Conservation (phyloP, 1,139 yeast genomes). For the Kurtzmaniella quercitrusa region DNA sequence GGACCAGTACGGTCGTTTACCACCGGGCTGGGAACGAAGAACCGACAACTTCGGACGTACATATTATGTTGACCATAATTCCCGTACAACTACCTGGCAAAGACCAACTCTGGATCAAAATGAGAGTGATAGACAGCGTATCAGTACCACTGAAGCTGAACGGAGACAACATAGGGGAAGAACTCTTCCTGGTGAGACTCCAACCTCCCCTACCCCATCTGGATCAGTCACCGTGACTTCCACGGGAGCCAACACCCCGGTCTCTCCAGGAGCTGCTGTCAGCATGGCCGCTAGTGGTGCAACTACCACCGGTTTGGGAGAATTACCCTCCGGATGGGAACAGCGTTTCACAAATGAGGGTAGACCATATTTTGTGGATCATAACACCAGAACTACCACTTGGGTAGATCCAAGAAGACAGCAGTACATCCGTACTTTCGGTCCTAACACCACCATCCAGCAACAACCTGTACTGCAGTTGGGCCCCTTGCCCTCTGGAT, state of each 20-base stretch:
- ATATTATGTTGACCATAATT: constrained; percentile 95
- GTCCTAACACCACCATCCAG: constrained; percentile 84
- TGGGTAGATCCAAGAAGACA: constrained; percentile 99
- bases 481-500: constrained; percentile 97
- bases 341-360: constrained; percentile 98
- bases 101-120: constrained; percentile 79
- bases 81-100: constrained; percentile 97
- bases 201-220: constrained; percentile 37
- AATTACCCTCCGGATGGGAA: constrained; percentile 98
- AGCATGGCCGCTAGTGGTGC: constrained; percentile 86
- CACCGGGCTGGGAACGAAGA: constrained; percentile 98
- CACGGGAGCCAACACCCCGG: constrained; percentile 44
- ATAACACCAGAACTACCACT: constrained; percentile 96
- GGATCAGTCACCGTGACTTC: constrained; percentile 46
- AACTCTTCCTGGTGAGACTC: constrained; percentile 77
- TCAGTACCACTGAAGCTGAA: constrained; percentile 74
- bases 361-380: constrained; percentile 96
- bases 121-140: constrained; percentile 59
- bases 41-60: constrained; percentile 97
- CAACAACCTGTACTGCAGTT: constrained; percentile 98
- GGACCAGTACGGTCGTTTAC: constrained; percentile 93
- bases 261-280: constrained; percentile 68
- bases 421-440: constrained; percentile 94
- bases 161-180: constrained; percentile 89
- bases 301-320: constrained; percentile 94